Evolutionary conservation across 139 green algal genomes (phyloP).

Genomic region (Chlorella sp.): DNA sequence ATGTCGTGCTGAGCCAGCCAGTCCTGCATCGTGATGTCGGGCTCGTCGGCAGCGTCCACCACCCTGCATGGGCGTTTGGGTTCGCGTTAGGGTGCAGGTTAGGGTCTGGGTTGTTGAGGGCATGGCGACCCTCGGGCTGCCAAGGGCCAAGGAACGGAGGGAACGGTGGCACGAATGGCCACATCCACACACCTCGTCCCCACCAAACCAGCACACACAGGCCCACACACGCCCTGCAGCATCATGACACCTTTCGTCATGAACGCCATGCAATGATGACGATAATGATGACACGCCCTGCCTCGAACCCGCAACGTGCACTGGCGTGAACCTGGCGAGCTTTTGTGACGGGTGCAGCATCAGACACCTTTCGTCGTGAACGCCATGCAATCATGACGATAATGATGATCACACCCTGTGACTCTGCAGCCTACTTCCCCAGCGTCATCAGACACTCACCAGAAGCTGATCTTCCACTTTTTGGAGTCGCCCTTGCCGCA

Average conservation of each 20-base stretch:
- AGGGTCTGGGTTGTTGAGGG: too few relatives aligned
- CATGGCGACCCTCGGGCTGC: too few relatives aligned
- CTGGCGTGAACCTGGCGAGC: background rate
- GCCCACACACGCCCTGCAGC: too few relatives aligned
- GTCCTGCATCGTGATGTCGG: constrained; percentile 48
- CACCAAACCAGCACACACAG: too few relatives aligned
- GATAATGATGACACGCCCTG: background rate
- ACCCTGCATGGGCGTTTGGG: constrained; percentile 1
- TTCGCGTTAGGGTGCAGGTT: background rate
- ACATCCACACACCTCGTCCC: too few relatives aligned
- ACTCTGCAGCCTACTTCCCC: background rate
- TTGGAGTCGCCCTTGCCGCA: constrained; percentile 76
- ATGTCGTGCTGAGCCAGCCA: constrained; percentile 51
- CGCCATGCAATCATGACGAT: background rate
- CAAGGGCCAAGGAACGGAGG: too few relatives aligned
- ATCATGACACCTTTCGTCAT: too few relatives aligned
- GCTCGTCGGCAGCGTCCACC: constrained; percentile 5
- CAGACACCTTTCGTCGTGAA: background rate
- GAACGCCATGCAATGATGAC: too few relatives aligned
- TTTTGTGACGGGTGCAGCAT: background rate
- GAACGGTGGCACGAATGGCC: too few relatives aligned
- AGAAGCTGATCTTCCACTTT: constrained; percentile 85
- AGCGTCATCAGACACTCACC: constrained; percentile 14
- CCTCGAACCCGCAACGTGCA: background rate
- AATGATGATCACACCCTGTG: background rate